Percentiles rank a stretch among this genome's conserved stretches.
Conservation (phyloP, 768 basidiomycete genomes). For the Hortiboletus flavorubellus region DNA sequence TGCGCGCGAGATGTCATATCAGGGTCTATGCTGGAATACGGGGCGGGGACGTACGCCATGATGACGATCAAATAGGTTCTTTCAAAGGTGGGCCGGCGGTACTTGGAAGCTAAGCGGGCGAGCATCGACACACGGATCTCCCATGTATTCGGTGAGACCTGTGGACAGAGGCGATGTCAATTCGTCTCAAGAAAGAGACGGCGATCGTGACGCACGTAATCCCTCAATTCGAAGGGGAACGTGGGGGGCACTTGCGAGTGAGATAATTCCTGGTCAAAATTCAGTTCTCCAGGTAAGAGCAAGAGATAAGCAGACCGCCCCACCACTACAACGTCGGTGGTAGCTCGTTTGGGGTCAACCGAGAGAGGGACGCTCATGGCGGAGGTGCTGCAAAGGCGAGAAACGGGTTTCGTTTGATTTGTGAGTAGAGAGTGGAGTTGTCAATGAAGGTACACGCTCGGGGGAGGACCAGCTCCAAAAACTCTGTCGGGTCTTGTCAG, state of each 20-base stretch:
- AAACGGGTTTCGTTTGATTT: not conserved
- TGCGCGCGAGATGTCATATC: not conserved
- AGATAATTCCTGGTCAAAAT: conserved; percentile 32
- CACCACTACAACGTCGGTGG: conserved; percentile 27
- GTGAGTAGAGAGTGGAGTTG: not conserved
- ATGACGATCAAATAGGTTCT: conserved; percentile 38
- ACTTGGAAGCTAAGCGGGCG: conserved; percentile 35
- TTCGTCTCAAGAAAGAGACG: not conserved
- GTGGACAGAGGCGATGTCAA: not conserved
- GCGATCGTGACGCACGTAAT: conserved; percentile 29
- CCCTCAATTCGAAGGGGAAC: conserved; percentile 38
- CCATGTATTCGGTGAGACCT: conserved; percentile 47
- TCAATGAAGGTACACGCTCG: not conserved
- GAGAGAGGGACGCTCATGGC: conserved; percentile 16
- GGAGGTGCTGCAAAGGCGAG: not conserved
- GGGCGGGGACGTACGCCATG: conserved; percentile 35
- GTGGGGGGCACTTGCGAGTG: conserved; percentile 27
- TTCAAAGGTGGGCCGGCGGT: conserved; percentile 45
- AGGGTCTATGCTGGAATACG: not conserved
- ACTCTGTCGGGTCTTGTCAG: not conserved
- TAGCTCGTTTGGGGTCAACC: conserved; percentile 10
- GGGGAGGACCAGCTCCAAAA: conserved; percentile 23
- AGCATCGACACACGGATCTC: conserved; percentile 39
- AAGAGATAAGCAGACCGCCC: not conserved
- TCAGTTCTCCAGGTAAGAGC: not conserved